Evolutionary conservation across 2,329 filamentous ascomycete species (phyloP).

Genomic region (Periconia digitata): DNA sequence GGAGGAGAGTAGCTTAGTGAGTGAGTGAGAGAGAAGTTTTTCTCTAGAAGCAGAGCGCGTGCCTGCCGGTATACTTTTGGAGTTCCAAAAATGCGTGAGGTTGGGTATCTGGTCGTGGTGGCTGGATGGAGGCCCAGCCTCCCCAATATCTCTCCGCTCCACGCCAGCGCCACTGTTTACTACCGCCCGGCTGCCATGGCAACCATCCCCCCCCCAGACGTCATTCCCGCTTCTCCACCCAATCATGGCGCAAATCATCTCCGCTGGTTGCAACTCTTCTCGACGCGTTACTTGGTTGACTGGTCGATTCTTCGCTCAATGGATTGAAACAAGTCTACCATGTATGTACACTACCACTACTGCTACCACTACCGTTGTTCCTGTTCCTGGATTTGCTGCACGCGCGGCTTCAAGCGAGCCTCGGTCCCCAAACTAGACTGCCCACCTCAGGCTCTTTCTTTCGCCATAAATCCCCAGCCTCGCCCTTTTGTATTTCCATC

Average conservation of each 20-base stretch:
- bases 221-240: too few relatives aligned
- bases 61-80: neutral
- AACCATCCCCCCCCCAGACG: too few relatives aligned
- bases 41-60: neutral
- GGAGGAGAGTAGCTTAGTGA: constrained; percentile 4
- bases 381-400: neutral
- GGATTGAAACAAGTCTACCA: neutral
- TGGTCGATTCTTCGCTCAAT: neutral
- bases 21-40: constrained; percentile 17
- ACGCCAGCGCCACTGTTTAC: neutral
- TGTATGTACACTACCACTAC: neutral
- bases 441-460: too few relatives aligned
- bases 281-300: too few relatives aligned
- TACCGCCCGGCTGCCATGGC: too few relatives aligned
- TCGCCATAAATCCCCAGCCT: too few relatives aligned
- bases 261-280: too few relatives aligned
- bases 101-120: neutral
- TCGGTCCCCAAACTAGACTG: neutral
- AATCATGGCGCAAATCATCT: too few relatives aligned
- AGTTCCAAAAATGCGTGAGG: neutral
- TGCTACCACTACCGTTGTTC: neutral
- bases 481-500: too few relatives aligned
- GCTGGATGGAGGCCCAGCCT: neutral
- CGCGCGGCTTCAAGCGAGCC: too few relatives aligned
- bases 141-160: neutral